A percentile compares a stretch with the other conserved stretches of the same genome.
Conservation (phyloP, 2,329 filamentous ascomycete genomes). For the Tolypocladium amazonense region DNA sequence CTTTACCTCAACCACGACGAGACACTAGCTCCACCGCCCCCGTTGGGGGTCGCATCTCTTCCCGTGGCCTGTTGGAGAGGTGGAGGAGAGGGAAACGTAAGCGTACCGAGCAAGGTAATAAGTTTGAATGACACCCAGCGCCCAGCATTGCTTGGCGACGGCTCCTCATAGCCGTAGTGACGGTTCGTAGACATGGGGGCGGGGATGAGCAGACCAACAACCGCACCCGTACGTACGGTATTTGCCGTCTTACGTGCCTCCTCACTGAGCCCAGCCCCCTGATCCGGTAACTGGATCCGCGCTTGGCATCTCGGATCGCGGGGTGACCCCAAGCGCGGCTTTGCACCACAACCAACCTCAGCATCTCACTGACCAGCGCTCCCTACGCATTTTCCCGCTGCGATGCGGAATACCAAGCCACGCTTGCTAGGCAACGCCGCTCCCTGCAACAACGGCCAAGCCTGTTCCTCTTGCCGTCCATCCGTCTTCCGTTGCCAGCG, state of each 20-base stretch:
- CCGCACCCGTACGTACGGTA: background rate
- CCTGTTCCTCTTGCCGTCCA: background rate
- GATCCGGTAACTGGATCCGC: background rate
- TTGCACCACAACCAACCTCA: background rate
- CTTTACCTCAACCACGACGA: background rate
- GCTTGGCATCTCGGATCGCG: background rate
- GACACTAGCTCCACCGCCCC: background rate
- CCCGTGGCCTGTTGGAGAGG: background rate
- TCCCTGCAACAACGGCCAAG: background rate
- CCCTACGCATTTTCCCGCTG: background rate
- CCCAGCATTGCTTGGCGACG: background rate
- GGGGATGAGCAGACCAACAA: background rate
- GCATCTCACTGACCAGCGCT: too few species aligned
- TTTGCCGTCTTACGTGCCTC: background rate
- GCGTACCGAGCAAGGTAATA: background rate
- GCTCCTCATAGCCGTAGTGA: background rate
- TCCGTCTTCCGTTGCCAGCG: background rate
- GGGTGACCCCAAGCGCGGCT: background rate
- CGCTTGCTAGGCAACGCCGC: background rate
- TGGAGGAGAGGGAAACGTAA: background rate
- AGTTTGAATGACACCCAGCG: background rate
- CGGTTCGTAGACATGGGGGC: background rate
- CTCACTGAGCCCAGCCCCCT: too few species aligned
- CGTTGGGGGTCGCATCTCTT: background rate
- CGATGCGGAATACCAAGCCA: background rate